Evolutionary conservation across 257 asterid species (phyloP).

Genomic region (Gentiana straminea): DNA sequence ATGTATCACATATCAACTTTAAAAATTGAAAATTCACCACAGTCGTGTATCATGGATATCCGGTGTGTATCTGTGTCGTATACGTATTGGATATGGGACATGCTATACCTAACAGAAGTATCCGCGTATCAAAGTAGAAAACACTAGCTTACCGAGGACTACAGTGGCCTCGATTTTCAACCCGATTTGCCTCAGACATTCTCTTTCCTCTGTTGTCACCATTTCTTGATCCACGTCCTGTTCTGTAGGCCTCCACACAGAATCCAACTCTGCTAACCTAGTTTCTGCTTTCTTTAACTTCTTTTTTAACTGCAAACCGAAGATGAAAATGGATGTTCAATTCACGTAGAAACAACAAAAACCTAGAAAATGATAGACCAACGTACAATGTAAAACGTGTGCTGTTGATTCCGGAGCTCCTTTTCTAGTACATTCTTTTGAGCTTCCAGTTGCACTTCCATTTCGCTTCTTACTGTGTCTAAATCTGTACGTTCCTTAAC

Average conservation of each 20-base stretch:
- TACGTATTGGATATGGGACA: too few relatives aligned
- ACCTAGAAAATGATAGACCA: slow-evolving; percentile 9
- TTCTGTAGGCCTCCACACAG: slow-evolving; percentile 35
- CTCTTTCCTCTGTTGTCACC: slow-evolving; percentile 71
- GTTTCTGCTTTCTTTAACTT: slow-evolving; percentile 54
- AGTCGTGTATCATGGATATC: too few relatives aligned
- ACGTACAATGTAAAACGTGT: slow-evolving; percentile 44
- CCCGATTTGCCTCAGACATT: slow-evolving; percentile 55
- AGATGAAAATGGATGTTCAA: slow-evolving; percentile 10
- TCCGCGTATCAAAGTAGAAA: not conserved
- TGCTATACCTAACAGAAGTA: too few relatives aligned
- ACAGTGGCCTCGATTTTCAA: slow-evolving; percentile 48
- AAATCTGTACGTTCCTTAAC: slow-evolving; percentile 28
- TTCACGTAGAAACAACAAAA: slow-evolving; percentile 13
- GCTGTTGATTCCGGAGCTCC: slow-evolving; percentile 58
- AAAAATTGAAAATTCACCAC: too few relatives aligned
- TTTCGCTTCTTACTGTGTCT: slow-evolving; percentile 24
- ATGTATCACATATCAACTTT: too few relatives aligned
- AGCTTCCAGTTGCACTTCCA: slow-evolving; percentile 47
- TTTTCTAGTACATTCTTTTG: slow-evolving; percentile 52
- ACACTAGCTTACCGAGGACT: slow-evolving; percentile 63
- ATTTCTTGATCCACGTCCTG: slow-evolving; percentile 55
- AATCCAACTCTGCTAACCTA: slow-evolving; percentile 39
- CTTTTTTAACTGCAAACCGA: slow-evolving; percentile 54
- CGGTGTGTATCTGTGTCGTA: too few relatives aligned